phyloP scores from a whole-genome alignment of 139 green algal genomes.

The Micromonas pusilla region DNA sequence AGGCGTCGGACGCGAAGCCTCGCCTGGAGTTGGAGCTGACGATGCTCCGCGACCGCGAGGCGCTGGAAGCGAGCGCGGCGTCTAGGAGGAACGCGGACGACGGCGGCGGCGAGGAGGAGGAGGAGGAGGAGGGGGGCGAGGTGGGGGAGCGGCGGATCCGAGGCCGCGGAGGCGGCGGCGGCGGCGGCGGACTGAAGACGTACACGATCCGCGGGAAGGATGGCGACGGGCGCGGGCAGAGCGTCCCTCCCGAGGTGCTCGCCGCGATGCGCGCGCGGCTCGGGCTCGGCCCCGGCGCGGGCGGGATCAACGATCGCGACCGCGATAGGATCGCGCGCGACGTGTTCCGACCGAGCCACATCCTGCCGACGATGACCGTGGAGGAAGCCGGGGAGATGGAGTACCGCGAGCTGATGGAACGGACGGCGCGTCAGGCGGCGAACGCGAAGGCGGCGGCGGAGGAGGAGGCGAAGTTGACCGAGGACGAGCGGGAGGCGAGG shows the following conservation, averaged over 20 bases:
- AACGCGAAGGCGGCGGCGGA: neutral
- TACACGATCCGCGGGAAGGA: no score
- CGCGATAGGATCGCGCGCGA: neutral
- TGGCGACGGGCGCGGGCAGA: no score
- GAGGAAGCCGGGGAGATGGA: slow-evolving; percentile 13
- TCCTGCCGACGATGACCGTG: slow-evolving; percentile 14
- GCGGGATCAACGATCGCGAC: no score
- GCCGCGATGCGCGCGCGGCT: no score
- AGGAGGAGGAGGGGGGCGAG: neutral
- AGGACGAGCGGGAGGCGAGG: neutral
- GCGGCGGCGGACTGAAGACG: no score
- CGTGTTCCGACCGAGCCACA: slow-evolving; percentile 5
- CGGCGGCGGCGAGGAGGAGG: neutral
- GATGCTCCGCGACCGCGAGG: neutral
- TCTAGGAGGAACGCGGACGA: no score
- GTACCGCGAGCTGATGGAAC: neutral
- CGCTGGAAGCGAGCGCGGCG: neutral
- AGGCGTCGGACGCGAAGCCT: neutral
- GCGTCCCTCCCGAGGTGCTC: no score
- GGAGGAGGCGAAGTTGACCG: neutral
- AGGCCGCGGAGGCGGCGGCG: no score
- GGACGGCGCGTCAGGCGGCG: neutral
- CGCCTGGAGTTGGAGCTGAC: neutral
- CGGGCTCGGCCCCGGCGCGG: no score
- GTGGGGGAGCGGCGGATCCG: no score